phyloP scores from a whole-genome alignment of 345 rosid species.

The Populus alba region DNA sequence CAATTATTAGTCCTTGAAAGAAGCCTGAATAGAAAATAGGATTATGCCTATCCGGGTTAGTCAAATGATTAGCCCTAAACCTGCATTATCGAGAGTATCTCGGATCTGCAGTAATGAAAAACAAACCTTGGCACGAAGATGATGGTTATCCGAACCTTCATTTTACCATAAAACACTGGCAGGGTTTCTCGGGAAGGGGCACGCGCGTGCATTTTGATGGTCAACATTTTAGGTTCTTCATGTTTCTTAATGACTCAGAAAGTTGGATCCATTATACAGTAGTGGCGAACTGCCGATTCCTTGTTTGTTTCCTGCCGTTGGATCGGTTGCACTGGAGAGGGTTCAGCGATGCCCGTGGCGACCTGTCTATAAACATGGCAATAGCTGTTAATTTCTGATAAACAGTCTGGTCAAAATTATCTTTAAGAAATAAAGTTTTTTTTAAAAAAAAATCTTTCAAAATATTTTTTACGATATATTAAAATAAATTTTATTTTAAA shows the following conservation, averaged over 20 bases:
- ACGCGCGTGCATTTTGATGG: slow-evolving; percentile 5
- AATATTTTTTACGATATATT: too few relatives aligned
- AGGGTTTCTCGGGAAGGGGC: not conserved
- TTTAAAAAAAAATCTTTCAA: too few relatives aligned
- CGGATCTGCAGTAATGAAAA: not conserved
- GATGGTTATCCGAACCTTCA: not conserved
- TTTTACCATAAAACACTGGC: not conserved
- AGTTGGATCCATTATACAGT: not conserved
- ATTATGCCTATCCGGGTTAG: slow-evolving; percentile 1
- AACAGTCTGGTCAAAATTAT: not conserved
- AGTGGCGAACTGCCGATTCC: not conserved
- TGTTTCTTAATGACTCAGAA: not conserved
- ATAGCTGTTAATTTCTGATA: not conserved
- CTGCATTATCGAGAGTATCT: slow-evolving; percentile 8
- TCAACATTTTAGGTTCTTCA: not conserved
- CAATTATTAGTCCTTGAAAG: not conserved
- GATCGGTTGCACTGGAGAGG: not conserved
- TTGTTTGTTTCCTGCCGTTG: not conserved
- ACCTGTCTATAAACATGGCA: not conserved
- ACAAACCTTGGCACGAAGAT: not conserved
- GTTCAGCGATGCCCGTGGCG: slow-evolving; percentile 17
- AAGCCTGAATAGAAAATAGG: not conserved
- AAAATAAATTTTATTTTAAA: too few relatives aligned
- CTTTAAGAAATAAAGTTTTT: not conserved
- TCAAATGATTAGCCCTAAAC: slow-evolving; percentile 6